Evolutionary conservation across 2,329 filamentous ascomycete species (phyloP), one percentile per base, ranked within the genome.

Genomic region (Xylariaceae sp.): DNA sequence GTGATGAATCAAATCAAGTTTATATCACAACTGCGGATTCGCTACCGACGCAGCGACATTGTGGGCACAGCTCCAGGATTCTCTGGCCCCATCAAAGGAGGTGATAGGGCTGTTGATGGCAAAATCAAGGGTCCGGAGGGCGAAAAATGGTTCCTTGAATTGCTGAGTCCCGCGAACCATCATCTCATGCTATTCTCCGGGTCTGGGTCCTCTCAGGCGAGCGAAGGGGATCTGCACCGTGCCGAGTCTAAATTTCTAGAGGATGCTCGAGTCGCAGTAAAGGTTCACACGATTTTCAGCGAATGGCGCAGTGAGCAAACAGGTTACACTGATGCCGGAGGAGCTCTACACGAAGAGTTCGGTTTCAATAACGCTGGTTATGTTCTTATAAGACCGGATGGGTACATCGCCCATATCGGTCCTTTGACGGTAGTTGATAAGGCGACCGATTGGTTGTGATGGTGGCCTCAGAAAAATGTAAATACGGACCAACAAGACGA

Each of bases 31-130:
- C 67, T 77, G 11, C 60, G 69, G 6, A 67, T 77, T 39, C 67
- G 69, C 18, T 78, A 78, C 54, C 67, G 72, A 1, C 52, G 65
- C 3, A 75, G 73, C 41, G 48, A 59, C 2, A 50, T 75, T 27
- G 67, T 71, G 3, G 63, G 62, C 10, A 69, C 64, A 1, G 65
- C 64, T 1, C 13, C 46, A 2, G 63, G 65, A 2, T 69, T 64
- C 40, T 33, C 53, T 7, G 74, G 75, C 0, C 62, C 59, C 0
- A 58, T 81, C 2, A 69, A 70, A 36, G 77, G 77, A 26, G 80
- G 80, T 1, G 75, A 80, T 59, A 73, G 80, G 11, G 67, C 77
- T 3, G 73, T 73, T 0, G 75, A 79, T 21, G 59, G 55, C 2
- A 63, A 61, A 26, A 59, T 67, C 16, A 53, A 30, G 48, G 43